Evolutionary conservation across 306 rosid species (phyloP), one percentile per base, ranked within the genome.

Genomic region (Begonia masoniana): DNA sequence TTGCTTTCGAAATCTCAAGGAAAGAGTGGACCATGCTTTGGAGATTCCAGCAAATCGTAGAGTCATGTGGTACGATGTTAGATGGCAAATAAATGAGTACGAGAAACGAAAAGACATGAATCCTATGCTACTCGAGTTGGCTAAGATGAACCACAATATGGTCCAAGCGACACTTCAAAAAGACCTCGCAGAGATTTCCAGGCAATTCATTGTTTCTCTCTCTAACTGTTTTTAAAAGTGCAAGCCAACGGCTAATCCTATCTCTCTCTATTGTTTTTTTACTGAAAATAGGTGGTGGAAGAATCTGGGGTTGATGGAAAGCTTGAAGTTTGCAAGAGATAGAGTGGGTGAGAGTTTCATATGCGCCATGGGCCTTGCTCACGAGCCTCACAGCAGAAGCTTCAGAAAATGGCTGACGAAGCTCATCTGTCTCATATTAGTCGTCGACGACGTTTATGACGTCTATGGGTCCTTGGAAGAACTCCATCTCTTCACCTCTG

Each of bases 391-490:
- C 13, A 51, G 62, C 57, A 68, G 19, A 49, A 47, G 62, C 10
- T n/a, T 85, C 0, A 72, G 95, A 62, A 78, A 67, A 74, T 81
- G 78, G 71, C 80, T 85, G 9, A 76, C 87, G 6, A 85, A 85
- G 72, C 72, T 66, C 0, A 36, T 76, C 50, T 74, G 12, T 64
- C 51, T 85, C 2, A 62, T 81, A 2, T 4, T 72, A 8, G 54
- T 78, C 10, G 61, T 85, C 2, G 91, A 85, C 41, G 91, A 81
- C 59, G 43, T 81, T 55, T 81, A 81, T 45, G 95, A 85, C 23
- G 31, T 78, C 12, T 75, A 76, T 19, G 95, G 82, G 39, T 62
- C 78, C 4, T 59, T 74, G 10, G 72, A 82, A 72, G 87, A 81
- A 68, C 59, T 85, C 35, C 45, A 63, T 26, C 65, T 55, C 0